These are phyloP conservation scores for Astragalus glycyphyllos DNA, from an alignment of 306 rosid species.

Conservation along the genomic window DNA sequence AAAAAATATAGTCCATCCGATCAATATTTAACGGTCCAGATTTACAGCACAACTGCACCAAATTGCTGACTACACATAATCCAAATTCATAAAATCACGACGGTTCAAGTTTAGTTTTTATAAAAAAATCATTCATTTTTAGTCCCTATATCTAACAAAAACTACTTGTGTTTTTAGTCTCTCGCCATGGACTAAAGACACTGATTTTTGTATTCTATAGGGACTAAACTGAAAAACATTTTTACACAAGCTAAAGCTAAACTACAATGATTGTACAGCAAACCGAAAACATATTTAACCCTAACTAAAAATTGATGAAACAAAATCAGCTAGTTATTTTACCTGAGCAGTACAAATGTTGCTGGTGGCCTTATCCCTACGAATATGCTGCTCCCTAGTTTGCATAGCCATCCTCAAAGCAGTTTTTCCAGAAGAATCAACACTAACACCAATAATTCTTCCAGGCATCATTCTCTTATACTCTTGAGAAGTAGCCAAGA, in stretches of 20 bases:
- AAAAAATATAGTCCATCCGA: too few relatives aligned
- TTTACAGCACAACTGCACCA: too few relatives aligned
- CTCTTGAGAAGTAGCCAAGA: slow-evolving; percentile 97
- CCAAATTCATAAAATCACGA: not conserved
- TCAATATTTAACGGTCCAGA: too few relatives aligned
- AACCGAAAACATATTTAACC: not conserved
- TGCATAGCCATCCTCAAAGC: slow-evolving; percentile 99
- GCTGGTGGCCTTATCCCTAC: slow-evolving; percentile 99
- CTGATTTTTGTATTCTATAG: too few relatives aligned
- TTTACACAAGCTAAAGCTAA: not conserved
- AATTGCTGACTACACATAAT: too few relatives aligned
- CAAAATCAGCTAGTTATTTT: slow-evolving; percentile 40
- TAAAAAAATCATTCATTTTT: too few relatives aligned
- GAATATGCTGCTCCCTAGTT: slow-evolving; percentile 98
- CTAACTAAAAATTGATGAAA: not conserved
- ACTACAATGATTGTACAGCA: not conserved
- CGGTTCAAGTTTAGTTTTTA: not conserved
- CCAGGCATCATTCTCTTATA: slow-evolving; percentile 99
- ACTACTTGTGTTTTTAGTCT: too few relatives aligned
- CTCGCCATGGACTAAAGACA: too few relatives aligned
- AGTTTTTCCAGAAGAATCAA: slow-evolving; percentile 90
- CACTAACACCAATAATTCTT: slow-evolving; percentile 92
- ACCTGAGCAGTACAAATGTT: slow-evolving; percentile 99
- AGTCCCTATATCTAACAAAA: too few relatives aligned
- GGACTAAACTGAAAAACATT: not conserved